These are phyloP conservation scores for Candida gigantensis DNA, from an alignment of 1,139 yeast species.

Conservation along the genomic window DNA sequence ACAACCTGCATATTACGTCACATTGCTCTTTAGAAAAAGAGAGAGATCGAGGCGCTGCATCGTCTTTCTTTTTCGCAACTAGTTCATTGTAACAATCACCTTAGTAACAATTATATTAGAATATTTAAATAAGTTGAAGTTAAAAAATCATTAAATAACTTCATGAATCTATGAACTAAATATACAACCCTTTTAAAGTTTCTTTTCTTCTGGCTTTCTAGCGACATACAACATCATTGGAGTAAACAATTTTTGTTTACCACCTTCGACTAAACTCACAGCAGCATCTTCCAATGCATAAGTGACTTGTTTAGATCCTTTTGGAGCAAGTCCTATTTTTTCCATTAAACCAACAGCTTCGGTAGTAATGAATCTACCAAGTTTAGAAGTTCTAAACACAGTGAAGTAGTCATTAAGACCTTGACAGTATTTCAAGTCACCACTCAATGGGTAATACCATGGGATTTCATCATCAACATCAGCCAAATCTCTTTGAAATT, in stretches of 20 bases:
- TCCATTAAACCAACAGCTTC: conserved; percentile 79
- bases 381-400: conserved; percentile 80
- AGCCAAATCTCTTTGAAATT: conserved; percentile 79
- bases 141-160: no score
- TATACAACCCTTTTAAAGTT: conserved; percentile 1
- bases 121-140: no score
- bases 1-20: no score
- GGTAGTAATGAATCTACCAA: conserved; percentile 88
- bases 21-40: no score
- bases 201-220: conserved; percentile 60
- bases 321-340: conserved; percentile 84
- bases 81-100: no score
- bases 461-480: conserved; percentile 82
- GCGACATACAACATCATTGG: conserved; percentile 95
- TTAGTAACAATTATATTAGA: no score
- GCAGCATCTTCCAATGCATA: conserved; percentile 96
- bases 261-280: conserved; percentile 91
- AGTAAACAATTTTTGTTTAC: conserved; percentile 81
- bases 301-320: conserved; percentile 90
- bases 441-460: conserved; percentile 97
- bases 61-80: no score
- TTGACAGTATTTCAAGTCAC: conserved; percentile 89
- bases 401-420: conserved; percentile 76
- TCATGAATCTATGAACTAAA: no score
- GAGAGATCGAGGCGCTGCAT: no score